phyloP scores from a whole-genome alignment of 2,329 filamentous ascomycete species.

The Epichloe amarillans region DNA sequence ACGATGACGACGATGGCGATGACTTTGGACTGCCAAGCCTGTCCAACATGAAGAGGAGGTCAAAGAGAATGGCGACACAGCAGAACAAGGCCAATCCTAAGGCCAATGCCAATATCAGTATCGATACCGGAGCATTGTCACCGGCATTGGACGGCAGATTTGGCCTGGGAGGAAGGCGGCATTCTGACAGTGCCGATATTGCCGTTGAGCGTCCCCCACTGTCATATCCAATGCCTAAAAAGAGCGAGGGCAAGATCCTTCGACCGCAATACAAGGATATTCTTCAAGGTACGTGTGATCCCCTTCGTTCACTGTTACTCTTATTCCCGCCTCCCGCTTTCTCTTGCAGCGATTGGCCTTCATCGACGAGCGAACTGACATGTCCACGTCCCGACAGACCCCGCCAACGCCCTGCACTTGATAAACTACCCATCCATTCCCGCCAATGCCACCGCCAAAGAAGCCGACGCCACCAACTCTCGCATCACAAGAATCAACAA shows the following conservation, averaged over 20 bases:
- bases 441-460: constrained; percentile 62
- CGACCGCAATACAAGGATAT: constrained; percentile 98
- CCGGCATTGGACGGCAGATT: constrained; percentile 24
- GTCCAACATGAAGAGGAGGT: constrained; percentile 74
- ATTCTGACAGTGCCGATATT: constrained; percentile 85
- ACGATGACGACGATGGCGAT: constrained; percentile 81
- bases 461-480: constrained; percentile 73
- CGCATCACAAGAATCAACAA: constrained; percentile 93
- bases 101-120: background rate
- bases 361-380: background rate
- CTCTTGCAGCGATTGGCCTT: background rate
- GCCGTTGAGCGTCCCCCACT: constrained; percentile 75
- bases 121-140: constrained; percentile 19
- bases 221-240: constrained; percentile 77
- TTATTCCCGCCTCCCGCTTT: background rate
- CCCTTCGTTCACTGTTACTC: background rate
- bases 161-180: constrained; percentile 36
- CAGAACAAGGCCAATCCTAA: constrained; percentile 16
- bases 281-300: constrained; percentile 42
- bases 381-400: constrained; percentile 36
- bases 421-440: constrained; percentile 76
- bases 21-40: constrained; percentile 92
- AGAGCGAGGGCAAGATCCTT: constrained; percentile 86
- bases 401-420: constrained; percentile 86
- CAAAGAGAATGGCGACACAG: constrained; percentile 34